phyloP scores from a whole-genome alignment of 371 early-diverging fungal genomes.

The Chytridium lagenaria region DNA sequence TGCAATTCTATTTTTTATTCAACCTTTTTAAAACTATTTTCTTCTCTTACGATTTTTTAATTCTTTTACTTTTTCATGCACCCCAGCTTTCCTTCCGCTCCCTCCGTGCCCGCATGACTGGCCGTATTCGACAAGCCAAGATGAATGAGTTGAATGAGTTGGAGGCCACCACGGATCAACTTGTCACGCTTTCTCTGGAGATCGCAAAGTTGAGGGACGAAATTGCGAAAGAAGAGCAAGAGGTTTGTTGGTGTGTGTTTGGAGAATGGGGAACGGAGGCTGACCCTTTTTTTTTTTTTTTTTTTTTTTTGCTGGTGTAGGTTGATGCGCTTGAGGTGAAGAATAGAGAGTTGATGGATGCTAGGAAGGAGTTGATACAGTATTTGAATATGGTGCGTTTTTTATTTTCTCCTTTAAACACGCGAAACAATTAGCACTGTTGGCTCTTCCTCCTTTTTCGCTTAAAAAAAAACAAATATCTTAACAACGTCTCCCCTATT shows the following conservation, averaged over 20 bases:
- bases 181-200: conserved; percentile 1
- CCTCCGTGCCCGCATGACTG: neutral
- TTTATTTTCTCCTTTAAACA: neutral
- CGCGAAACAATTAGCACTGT: too few relatives aligned
- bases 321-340: neutral
- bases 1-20: too few relatives aligned
- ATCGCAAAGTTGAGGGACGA: neutral
- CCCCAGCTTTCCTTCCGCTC: neutral
- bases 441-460: neutral
- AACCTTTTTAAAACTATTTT: neutral
- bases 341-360: neutral
- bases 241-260: neutral
- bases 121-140: conserved; percentile 14
- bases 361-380: neutral
- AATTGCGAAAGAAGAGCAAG: neutral
- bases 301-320: neutral
- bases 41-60: neutral
- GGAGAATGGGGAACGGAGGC: neutral
- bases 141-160: conserved; percentile 8
- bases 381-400: conserved; percentile 12
- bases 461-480: neutral
- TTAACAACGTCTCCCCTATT: neutral
- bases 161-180: conserved; percentile 8
- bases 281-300: neutral
- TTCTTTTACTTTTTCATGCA: neutral